These are phyloP conservation scores for Dactylellina parvicollis DNA, from an alignment of 2,329 filamentous ascomycete genomes.

Conservation along the genomic window DNA sequence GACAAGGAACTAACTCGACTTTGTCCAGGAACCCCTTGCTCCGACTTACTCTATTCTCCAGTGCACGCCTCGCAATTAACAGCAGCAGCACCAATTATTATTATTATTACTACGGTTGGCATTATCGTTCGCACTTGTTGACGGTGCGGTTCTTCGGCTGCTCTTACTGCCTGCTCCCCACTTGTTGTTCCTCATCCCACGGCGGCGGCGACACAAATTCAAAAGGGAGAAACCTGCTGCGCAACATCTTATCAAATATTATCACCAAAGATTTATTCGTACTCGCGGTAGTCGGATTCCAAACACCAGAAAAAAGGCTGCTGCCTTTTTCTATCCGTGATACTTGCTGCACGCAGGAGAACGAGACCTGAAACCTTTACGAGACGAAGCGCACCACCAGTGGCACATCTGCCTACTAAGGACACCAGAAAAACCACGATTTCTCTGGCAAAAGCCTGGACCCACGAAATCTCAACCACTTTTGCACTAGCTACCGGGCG, in stretches of 20 bases:
- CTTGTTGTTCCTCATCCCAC: constrained; percentile 14
- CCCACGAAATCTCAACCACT: constrained; percentile 40
- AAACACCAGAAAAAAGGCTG: constrained; percentile 43
- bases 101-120: constrained; percentile 34
- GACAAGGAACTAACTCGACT: constrained; percentile 48
- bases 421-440: constrained; percentile 12
- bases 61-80: constrained; percentile 46
- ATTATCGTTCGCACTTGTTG: constrained; percentile 9
- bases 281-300: constrained; percentile 14
- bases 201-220: constrained; percentile 19
- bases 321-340: constrained; percentile 53
- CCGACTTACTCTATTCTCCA: constrained; percentile 37
- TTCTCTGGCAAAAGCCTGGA: constrained; percentile 44
- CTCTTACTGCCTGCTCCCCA: constrained; percentile 37
- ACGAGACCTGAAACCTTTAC: constrained; percentile 45
- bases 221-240: constrained; percentile 28
- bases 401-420: constrained; percentile 45
- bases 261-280: constrained; percentile 22
- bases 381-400: constrained; percentile 42
- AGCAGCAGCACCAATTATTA: constrained; percentile 24
- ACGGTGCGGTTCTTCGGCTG: constrained; percentile 29
- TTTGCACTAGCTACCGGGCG: constrained; percentile 33
- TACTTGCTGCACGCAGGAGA: constrained; percentile 47
- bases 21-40: constrained; percentile 49
- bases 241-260: constrained; percentile 47